Conservation (phyloP, 1,284 basidiomycete genomes). For the Phellinidium pouzarii region DNA sequence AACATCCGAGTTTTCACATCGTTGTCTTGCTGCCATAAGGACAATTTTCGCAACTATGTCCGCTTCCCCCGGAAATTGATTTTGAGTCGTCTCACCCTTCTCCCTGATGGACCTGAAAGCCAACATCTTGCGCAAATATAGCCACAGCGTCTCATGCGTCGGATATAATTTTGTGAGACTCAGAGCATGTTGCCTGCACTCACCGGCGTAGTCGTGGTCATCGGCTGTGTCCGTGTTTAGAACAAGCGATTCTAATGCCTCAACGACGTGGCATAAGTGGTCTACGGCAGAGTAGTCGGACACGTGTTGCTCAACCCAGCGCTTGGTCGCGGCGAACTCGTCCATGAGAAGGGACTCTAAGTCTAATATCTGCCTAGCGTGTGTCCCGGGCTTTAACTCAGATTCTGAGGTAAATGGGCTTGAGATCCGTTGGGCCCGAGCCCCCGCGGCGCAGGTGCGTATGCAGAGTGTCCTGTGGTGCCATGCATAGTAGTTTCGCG, state of each 20-base stretch:
- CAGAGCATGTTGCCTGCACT: constrained; percentile 32
- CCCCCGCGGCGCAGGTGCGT: constrained; percentile 18
- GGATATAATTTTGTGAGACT: constrained; percentile 43
- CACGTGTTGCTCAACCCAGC: constrained; percentile 54
- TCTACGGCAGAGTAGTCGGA: constrained; percentile 60
- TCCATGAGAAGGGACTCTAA: constrained; percentile 27
- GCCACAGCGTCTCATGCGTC: constrained; percentile 54
- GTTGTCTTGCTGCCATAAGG: background rate
- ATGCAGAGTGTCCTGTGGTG: constrained; percentile 45
- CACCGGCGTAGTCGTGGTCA: background rate
- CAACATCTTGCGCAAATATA: constrained; percentile 40
- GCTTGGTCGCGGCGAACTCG: constrained; percentile 32
- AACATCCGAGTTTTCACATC: background rate
- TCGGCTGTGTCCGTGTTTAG: background rate
- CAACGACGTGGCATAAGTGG: constrained; percentile 35
- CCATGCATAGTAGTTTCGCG: constrained; percentile 67
- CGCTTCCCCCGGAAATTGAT: background rate
- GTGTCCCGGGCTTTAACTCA: background rate
- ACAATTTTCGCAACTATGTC: background rate
- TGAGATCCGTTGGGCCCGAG: background rate
- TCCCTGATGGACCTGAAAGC: background rate
- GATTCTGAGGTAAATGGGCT: background rate
- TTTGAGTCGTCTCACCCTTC: background rate
- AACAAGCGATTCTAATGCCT: constrained; percentile 6
- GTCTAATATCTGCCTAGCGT: no score